These are phyloP conservation scores for Coemansia brasiliensis DNA, from an alignment of 192 early-diverging fungal genomes.

Conservation along the genomic window DNA sequence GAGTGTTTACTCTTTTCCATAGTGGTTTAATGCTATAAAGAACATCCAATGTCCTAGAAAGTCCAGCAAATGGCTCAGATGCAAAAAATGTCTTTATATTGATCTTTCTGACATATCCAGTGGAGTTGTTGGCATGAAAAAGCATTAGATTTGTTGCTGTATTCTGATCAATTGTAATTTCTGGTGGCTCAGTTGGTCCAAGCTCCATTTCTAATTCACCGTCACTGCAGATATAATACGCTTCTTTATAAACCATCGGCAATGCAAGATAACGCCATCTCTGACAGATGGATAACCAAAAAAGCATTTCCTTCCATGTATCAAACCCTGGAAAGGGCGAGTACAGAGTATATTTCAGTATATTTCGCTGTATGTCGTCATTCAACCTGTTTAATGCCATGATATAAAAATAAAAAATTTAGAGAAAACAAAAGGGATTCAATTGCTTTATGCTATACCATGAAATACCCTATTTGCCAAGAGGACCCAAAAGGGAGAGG, in stretches of 20 bases:
- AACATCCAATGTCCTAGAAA: not conserved
- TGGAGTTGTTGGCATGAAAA: not conserved
- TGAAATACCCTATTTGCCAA: no score
- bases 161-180: not conserved
- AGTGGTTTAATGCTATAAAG: not conserved
- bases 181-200: not conserved
- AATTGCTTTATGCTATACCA: no score
- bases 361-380: constrained; percentile 3
- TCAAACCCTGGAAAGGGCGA: not conserved
- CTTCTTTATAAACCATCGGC: constrained; percentile 4
- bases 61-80: not conserved
- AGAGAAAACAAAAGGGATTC: not conserved
- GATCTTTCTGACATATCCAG: not conserved
- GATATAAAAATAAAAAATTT: not conserved
- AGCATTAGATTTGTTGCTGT: constrained; percentile 1
- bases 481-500: no score
- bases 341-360: not conserved
- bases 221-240: not conserved
- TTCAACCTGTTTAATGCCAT: not conserved
- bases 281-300: constrained; percentile 3
- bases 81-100: constrained; percentile 4
- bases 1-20: constrained; percentile 2
- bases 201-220: not conserved
- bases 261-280: constrained; percentile 8
- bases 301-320: not conserved